Conservation (phyloP, 169 alveolate genomes). For the Cryptosporidium sp. region DNA sequence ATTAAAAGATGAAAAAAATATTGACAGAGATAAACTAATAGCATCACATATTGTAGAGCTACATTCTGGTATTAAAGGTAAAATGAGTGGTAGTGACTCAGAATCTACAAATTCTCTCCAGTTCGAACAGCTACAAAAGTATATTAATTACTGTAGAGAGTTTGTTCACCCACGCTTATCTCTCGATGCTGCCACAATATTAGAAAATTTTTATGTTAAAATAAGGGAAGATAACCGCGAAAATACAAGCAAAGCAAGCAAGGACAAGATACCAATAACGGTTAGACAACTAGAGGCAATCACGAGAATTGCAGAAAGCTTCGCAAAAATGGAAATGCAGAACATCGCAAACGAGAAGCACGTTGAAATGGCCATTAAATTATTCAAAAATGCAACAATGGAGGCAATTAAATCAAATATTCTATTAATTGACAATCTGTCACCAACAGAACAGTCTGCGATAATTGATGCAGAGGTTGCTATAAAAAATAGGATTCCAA, state of each 20-base stretch:
- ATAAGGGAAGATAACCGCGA: slow-evolving; percentile 91
- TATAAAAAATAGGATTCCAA: slow-evolving; percentile 68
- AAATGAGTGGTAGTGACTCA: not conserved
- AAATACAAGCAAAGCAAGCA: slow-evolving; percentile 80
- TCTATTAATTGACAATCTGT: slow-evolving; percentile 83
- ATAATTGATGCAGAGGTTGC: slow-evolving; percentile 68
- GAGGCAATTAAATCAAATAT: slow-evolving; percentile 87
- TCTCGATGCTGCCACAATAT: slow-evolving; percentile 93
- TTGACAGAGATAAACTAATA: slow-evolving; percentile 90
- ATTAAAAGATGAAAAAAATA: slow-evolving; percentile 95
- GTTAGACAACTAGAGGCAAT: slow-evolving; percentile 99
- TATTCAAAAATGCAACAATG: slow-evolving; percentile 90
- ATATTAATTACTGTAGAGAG: slow-evolving; percentile 90
- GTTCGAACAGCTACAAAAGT: slow-evolving; percentile 85
- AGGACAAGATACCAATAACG: slow-evolving; percentile 95
- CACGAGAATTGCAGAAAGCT: slow-evolving; percentile 94
- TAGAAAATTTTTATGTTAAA: slow-evolving; percentile 94
- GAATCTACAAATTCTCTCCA: slow-evolving; percentile 79
- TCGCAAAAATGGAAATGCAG: slow-evolving; percentile 91
- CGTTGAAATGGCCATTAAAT: slow-evolving; percentile 90
- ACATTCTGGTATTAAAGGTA: slow-evolving; percentile 81
- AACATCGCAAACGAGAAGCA: slow-evolving; percentile 89
- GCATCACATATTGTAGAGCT: slow-evolving; percentile 92
- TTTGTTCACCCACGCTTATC: slow-evolving; percentile 93
- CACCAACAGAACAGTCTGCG: slow-evolving; percentile 85